phyloP scores from a whole-genome alignment of 2,329 filamentous ascomycete genomes.

The Calonectria montana region DNA sequence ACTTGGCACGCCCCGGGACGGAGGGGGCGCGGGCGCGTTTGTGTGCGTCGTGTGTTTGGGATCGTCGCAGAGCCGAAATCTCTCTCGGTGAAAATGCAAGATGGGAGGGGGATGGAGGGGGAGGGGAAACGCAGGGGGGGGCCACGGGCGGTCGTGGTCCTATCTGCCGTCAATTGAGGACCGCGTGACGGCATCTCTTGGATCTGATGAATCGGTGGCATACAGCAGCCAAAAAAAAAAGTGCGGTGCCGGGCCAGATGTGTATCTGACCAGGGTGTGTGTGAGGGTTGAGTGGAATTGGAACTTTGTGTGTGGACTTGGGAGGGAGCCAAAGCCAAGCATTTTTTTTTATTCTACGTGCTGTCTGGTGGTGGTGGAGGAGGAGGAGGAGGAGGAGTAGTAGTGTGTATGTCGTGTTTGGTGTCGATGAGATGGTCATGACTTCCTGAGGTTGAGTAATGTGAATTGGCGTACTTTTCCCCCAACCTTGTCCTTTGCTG shows the following conservation, averaged over 20 bases:
- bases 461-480: not conserved
- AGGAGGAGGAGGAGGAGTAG: no score
- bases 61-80: slow-evolving; percentile 22
- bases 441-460: not conserved
- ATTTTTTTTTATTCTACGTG: not conserved
- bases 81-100: slow-evolving; percentile 20
- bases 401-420: not conserved
- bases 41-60: slow-evolving; percentile 3
- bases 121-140: not conserved
- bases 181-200: not conserved
- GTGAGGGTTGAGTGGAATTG: not conserved
- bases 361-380: no score
- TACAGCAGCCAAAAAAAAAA: not conserved
- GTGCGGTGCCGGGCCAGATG: not conserved
- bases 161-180: slow-evolving; percentile 4
- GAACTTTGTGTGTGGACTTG: not conserved
- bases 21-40: not conserved
- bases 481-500: not conserved
- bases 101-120: slow-evolving; percentile 12
- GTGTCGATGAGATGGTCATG: not conserved
- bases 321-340: slow-evolving; percentile 8
- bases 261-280: not conserved
- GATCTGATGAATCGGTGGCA: not conserved
- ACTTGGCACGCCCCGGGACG: not conserved
- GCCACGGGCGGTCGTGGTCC: not conserved